A percentile compares a stretch with the other conserved stretches of the same genome.
These are phyloP conservation scores for Cytospora piceicola DNA, from an alignment of 2,329 filamentous ascomycete genomes.

Conservation along the genomic window DNA sequence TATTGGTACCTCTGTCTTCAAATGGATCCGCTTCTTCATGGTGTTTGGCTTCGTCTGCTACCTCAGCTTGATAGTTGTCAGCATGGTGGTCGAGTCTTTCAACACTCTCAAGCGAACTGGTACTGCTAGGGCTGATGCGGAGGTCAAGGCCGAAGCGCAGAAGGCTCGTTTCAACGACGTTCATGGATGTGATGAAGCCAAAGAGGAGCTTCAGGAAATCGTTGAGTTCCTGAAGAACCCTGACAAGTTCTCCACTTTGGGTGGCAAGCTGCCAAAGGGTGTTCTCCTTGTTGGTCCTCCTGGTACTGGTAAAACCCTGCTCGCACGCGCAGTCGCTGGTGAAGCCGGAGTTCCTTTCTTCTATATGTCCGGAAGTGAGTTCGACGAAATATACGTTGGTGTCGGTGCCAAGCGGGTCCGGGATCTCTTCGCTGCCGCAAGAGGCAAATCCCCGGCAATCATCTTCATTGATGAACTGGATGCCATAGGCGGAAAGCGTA, in stretches of 20 bases:
- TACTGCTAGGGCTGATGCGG: slow-evolving; percentile 64
- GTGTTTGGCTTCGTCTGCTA: slow-evolving; percentile 81
- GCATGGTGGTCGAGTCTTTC: slow-evolving; percentile 80
- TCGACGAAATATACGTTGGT: slow-evolving; percentile 97
- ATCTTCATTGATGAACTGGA: slow-evolving; percentile 87
- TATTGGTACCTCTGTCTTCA: slow-evolving; percentile 76
- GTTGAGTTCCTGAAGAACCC: slow-evolving; percentile 96
- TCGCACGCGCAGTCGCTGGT: slow-evolving; percentile 92
- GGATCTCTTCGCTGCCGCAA: slow-evolving; percentile 49
- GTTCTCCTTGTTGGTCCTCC: slow-evolving; percentile 93
- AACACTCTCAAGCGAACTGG: slow-evolving; percentile 80
- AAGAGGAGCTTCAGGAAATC: slow-evolving; percentile 95
- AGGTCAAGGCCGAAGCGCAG: slow-evolving; percentile 91
- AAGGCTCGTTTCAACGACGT: slow-evolving; percentile 91
- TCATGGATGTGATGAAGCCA: slow-evolving; percentile 96
- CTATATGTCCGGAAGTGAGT: slow-evolving; percentile 99
- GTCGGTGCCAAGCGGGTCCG: slow-evolving; percentile 81
- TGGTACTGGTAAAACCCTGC: slow-evolving; percentile 94
- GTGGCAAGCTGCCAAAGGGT: slow-evolving; percentile 96
- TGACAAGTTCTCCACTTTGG: slow-evolving; percentile 88
- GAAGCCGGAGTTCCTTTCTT: slow-evolving; percentile 99
- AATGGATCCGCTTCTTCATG: slow-evolving; percentile 86
- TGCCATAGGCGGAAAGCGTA: slow-evolving; percentile 91
- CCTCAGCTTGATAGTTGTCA: slow-evolving; percentile 76
- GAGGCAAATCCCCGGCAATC: slow-evolving; percentile 57